A percentile compares a stretch with the other conserved stretches of the same genome.
Evolutionary conservation across 148 eudicot genomes (phyloP).

Genomic region (Persicaria maculosa): DNA sequence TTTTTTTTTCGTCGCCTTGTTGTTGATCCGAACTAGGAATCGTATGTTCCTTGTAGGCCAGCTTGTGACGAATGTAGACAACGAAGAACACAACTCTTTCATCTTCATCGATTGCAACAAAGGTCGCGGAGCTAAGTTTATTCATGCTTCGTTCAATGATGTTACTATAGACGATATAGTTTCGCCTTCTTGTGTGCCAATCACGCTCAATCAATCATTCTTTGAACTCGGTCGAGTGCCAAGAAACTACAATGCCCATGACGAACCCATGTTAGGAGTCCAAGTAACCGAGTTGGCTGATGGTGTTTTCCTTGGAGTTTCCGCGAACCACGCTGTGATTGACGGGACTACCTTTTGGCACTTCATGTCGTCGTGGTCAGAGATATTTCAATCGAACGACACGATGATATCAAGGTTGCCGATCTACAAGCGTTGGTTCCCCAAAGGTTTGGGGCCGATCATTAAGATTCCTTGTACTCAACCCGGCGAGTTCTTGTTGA

Average conservation of each 20-base stretch:
- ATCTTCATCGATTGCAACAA: background rate
- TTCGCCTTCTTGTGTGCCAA: background rate
- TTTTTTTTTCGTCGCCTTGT: too few relatives aligned
- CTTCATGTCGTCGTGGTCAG: slow-evolving; percentile 15
- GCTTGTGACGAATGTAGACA: background rate
- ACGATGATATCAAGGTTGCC: background rate
- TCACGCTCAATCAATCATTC: background rate
- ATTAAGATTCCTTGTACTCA: slow-evolving; percentile 17
- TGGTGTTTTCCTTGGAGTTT: background rate
- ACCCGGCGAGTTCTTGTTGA: slow-evolving; percentile 12
- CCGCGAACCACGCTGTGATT: background rate
- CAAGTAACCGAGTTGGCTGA: slow-evolving; percentile 1
- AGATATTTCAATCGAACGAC: background rate
- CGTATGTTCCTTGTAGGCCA: background rate
- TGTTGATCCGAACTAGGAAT: too few relatives aligned
- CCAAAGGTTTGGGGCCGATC: slow-evolving; percentile 8
- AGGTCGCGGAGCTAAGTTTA: slow-evolving; percentile 11
- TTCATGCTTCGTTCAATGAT: background rate
- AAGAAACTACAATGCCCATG: slow-evolving; percentile 4
- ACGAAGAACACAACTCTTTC: background rate
- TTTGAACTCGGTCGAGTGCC: slow-evolving; percentile 2
- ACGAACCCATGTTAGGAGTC: background rate
- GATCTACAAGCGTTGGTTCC: slow-evolving; percentile 2
- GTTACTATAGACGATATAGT: background rate
- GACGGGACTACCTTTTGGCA: slow-evolving; percentile 18